Percentiles rank a stretch among this genome's conserved stretches.
These are phyloP conservation scores for Xylaria sp. DNA, from an alignment of 2,329 filamentous ascomycete genomes.

Conservation along the genomic window DNA sequence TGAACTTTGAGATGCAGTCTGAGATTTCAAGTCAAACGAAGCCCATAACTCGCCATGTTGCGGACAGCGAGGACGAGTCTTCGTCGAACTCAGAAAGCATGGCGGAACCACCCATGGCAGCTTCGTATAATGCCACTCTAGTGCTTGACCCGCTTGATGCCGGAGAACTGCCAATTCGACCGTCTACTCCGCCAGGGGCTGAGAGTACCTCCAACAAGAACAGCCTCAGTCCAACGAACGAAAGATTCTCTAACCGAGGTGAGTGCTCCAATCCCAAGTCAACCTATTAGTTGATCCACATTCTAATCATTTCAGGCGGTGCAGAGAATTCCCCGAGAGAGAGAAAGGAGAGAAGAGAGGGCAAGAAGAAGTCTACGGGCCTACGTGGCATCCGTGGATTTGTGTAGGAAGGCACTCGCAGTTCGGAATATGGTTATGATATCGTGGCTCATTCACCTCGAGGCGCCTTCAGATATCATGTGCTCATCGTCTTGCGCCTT, in stretches of 20 bases:
- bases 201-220: conserved; percentile 29
- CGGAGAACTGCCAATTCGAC: conserved; percentile 27
- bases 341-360: conserved; percentile 13
- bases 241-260: conserved; percentile 45
- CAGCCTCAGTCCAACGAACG: conserved; percentile 33
- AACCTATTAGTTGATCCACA: not conserved
- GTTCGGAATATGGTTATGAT: not conserved
- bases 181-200: conserved; percentile 36
- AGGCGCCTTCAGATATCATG: not conserved
- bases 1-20: conserved; percentile 44
- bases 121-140: conserved; percentile 40
- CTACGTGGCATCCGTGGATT: conserved; percentile 19
- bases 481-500: not conserved
- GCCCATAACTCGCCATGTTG: conserved; percentile 13
- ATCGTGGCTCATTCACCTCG: not conserved
- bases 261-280: conserved; percentile 24
- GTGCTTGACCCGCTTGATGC: conserved; percentile 35
- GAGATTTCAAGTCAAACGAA: conserved; percentile 26
- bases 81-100: conserved; percentile 38
- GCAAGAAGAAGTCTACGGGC: conserved; percentile 8
- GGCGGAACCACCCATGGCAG: conserved; percentile 41
- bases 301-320: conserved; percentile 8
- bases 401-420: conserved; percentile 2
- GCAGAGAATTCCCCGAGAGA: conserved; percentile 11
- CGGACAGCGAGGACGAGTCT: conserved; percentile 34